Conservation (phyloP, 495 filamentous ascomycete genomes). For the Xylaria nigripes region DNA sequence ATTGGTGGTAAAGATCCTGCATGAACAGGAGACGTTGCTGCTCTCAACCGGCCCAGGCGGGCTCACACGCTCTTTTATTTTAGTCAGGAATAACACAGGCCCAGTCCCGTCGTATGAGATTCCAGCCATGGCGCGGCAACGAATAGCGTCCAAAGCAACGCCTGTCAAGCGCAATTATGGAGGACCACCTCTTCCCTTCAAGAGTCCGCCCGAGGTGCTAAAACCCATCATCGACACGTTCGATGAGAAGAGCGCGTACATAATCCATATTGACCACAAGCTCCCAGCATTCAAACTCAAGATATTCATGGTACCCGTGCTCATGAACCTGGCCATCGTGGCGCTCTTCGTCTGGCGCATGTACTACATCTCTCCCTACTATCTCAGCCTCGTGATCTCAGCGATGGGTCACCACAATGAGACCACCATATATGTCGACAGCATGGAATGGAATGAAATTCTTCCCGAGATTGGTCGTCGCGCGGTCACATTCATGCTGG, state of each 20-base stretch:
- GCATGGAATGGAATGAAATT: constrained; percentile 44
- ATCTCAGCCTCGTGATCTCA: constrained; percentile 52
- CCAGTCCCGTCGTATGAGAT: neutral
- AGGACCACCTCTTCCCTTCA: constrained; percentile 54
- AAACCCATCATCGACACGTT: constrained; percentile 54
- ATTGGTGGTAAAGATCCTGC: neutral
- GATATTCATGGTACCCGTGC: constrained; percentile 63
- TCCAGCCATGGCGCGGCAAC: constrained; percentile 17
- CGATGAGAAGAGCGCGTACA: constrained; percentile 59
- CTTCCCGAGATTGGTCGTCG: constrained; percentile 43
- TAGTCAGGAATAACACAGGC: neutral
- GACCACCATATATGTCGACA: constrained; percentile 47
- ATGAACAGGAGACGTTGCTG: neutral
- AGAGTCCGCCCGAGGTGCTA: constrained; percentile 48
- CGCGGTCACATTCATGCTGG: constrained; percentile 52
- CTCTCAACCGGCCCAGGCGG: neutral
- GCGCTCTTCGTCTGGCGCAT: constrained; percentile 52
- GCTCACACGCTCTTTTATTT: neutral
- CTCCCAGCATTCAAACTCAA: constrained; percentile 58
- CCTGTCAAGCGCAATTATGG: constrained; percentile 18
- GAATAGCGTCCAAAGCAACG: constrained; percentile 11
- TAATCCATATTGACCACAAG: constrained; percentile 66
- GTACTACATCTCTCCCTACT: constrained; percentile 54
- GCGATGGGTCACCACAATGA: constrained; percentile 53
- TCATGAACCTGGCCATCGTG: constrained; percentile 58